A percentile compares a stretch with the other conserved stretches of the same genome.
Conservation (phyloP, 2,329 filamentous ascomycete species). For the Colletotrichum tanaceti region DNA sequence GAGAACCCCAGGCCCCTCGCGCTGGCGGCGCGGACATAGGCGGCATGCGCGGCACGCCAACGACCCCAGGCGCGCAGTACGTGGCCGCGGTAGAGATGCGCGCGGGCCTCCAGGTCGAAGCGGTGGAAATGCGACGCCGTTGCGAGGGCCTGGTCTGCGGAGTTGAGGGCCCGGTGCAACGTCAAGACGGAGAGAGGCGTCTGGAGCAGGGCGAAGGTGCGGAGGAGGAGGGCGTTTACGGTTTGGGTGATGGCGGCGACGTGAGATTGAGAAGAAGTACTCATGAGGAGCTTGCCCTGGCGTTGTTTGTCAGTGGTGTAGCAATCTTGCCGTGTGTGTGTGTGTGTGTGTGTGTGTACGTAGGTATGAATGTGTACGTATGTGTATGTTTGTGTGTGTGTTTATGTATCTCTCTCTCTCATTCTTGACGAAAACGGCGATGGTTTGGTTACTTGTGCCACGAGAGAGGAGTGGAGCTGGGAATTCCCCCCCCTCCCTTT, state of each 20-base stretch:
- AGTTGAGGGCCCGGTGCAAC: conserved; percentile 38
- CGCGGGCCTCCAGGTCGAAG: conserved; percentile 42
- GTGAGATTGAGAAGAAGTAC: conserved; percentile 33
- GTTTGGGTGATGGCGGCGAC: conserved; percentile 37
- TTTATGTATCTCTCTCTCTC: too few relatives aligned
- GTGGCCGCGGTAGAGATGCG: conserved; percentile 44
- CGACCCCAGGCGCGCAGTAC: conserved; percentile 42
- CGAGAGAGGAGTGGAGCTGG: not conserved
- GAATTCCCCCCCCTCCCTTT: not conserved
- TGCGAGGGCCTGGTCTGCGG: conserved; percentile 41
- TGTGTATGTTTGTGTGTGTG: too few relatives aligned
- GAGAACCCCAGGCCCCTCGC: conserved; percentile 31
- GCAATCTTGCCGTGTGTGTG: not conserved
- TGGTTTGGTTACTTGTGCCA: not conserved
- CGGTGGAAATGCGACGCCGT: conserved; percentile 36
- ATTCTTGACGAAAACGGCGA: conserved; percentile 18
- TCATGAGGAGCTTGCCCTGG: conserved; percentile 24
- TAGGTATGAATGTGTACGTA: too few relatives aligned
- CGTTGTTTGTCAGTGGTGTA: conserved; percentile 19
- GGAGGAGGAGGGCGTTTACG: conserved; percentile 39
- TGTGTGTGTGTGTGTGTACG: too few relatives aligned
- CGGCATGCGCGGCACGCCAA: conserved; percentile 42
- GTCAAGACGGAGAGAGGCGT: conserved; percentile 28
- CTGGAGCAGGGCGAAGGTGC: conserved; percentile 34
- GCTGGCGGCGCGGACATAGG: conserved; percentile 43